Evolutionary conservation across 2,329 filamentous ascomycete species (phyloP).

Genomic region (Botrytis fabae): DNA sequence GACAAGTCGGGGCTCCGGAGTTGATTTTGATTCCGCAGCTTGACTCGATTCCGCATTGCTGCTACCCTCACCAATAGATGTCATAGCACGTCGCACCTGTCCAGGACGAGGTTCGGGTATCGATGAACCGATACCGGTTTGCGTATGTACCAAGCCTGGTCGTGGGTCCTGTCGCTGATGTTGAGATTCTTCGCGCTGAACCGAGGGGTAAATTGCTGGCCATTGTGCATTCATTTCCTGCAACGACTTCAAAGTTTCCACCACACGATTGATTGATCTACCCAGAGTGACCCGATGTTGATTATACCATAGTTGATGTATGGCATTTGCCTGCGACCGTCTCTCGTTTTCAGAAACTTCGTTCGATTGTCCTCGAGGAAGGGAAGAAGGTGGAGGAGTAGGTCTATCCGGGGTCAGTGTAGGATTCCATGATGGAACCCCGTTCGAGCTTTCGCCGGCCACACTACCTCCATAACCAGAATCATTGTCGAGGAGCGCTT

Average conservation of each 20-base stretch:
- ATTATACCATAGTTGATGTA: conserved; percentile 94
- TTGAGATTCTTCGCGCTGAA: conserved; percentile 59
- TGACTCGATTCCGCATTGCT: conserved; percentile 69
- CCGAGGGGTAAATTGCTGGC: conserved; percentile 93
- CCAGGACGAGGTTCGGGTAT: conserved; percentile 48
- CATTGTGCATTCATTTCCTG: conserved; percentile 88
- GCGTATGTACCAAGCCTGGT: conserved; percentile 63
- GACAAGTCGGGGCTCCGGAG: conserved; percentile 76
- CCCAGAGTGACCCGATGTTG: conserved; percentile 85
- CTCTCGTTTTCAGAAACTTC: conserved; percentile 60
- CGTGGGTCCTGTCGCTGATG: conserved; percentile 53
- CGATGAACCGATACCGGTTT: conserved; percentile 50
- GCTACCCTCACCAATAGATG: conserved; percentile 61
- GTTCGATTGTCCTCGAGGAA: conserved; percentile 32
- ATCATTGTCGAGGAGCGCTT: conserved; percentile 79
- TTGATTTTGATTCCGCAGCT: conserved; percentile 59
- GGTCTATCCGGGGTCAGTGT: conserved; percentile 50
- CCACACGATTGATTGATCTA: conserved; percentile 80
- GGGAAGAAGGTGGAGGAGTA: conserved; percentile 45
- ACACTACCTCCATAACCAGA: conserved; percentile 90
- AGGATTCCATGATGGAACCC: conserved; percentile 47
- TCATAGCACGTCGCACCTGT: conserved; percentile 67
- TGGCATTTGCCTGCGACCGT: conserved; percentile 72
- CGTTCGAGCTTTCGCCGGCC: conserved; percentile 58
- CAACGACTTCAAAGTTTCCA: conserved; percentile 79